Conservation (phyloP, 2,329 filamentous ascomycete genomes). For the Apiospora arundinis region DNA sequence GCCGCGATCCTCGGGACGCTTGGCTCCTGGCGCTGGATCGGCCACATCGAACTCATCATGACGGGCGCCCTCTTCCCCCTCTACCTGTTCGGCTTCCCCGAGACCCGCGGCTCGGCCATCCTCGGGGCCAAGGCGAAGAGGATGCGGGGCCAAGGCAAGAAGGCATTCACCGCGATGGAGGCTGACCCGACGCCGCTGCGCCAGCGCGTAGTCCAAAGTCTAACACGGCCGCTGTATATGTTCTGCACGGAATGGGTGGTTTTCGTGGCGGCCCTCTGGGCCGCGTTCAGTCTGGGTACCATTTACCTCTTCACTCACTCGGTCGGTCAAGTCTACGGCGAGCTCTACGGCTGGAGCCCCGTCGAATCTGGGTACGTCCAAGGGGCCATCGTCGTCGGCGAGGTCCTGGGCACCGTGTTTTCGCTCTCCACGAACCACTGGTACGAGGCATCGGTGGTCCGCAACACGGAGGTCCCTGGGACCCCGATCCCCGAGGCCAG, state of each 20-base stretch:
- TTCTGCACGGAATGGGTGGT: slow-evolving; percentile 53
- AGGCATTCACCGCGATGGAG: background rate
- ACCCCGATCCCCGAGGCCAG: slow-evolving; percentile 30
- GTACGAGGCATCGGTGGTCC: slow-evolving; percentile 48
- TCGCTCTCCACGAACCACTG: slow-evolving; percentile 36
- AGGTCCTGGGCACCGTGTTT: slow-evolving; percentile 26
- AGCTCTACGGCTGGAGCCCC: slow-evolving; percentile 31
- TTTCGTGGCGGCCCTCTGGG: slow-evolving; percentile 54
- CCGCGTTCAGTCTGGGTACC: slow-evolving; percentile 34
- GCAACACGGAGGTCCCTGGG: slow-evolving; percentile 43
- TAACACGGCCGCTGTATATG: slow-evolving; percentile 20
- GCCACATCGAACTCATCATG: slow-evolving; percentile 46
- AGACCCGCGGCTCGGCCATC: background rate
- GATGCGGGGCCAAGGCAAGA: background rate
- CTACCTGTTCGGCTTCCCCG: slow-evolving; percentile 35
- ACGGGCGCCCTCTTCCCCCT: slow-evolving; percentile 50
- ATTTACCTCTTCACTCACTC: slow-evolving; percentile 37
- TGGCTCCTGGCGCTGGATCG: slow-evolving; percentile 42
- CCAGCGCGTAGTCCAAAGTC: background rate
- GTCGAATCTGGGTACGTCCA: slow-evolving; percentile 24
- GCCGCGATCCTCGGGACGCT: slow-evolving; percentile 36
- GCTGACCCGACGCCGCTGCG: background rate
- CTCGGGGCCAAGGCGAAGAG: background rate
- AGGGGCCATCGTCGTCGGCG: slow-evolving; percentile 13
- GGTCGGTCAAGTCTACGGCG: slow-evolving; percentile 30